Conservation (phyloP, 1,284 basidiomycete genomes). For the Schizopora paradoxa region DNA sequence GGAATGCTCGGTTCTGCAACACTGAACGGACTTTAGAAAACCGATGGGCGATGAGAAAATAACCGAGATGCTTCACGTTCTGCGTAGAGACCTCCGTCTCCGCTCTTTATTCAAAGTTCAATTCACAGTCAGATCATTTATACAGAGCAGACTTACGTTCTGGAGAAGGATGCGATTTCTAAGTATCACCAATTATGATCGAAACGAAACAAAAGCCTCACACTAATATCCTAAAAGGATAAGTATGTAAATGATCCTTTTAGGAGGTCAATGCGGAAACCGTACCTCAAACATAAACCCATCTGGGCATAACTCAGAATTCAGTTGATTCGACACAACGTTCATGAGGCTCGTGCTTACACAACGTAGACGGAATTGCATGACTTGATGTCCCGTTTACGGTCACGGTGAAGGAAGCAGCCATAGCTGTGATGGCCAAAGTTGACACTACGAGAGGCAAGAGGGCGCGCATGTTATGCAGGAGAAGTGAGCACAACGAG, state of each 20-base stretch:
- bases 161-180: slow-evolving; percentile 20
- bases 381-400: slow-evolving; percentile 45
- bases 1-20: slow-evolving; percentile 33
- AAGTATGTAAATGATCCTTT: background rate
- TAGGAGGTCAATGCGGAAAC: background rate
- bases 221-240: slow-evolving; percentile 47
- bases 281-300: slow-evolving; percentile 54
- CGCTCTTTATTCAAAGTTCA: slow-evolving; percentile 37
- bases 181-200: background rate
- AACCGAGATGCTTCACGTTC: slow-evolving; percentile 33
- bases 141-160: slow-evolving; percentile 36
- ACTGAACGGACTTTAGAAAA: slow-evolving; percentile 17
- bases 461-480: no score
- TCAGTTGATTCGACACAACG: slow-evolving; percentile 1
- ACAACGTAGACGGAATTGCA: slow-evolving; percentile 45
- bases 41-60: background rate
- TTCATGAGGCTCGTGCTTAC: slow-evolving; percentile 34
- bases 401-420: slow-evolving; percentile 29
- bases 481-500: no score
- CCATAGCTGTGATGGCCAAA: no score
- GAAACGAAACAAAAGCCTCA: slow-evolving; percentile 28
- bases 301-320: slow-evolving; percentile 29
- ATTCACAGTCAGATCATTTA: background rate
- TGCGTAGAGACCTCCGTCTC: slow-evolving; percentile 55
- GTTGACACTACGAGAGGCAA: no score